These are phyloP conservation scores for Handroanthus guayacan DNA, from an alignment of 257 asterid genomes.

Conservation along the genomic window DNA sequence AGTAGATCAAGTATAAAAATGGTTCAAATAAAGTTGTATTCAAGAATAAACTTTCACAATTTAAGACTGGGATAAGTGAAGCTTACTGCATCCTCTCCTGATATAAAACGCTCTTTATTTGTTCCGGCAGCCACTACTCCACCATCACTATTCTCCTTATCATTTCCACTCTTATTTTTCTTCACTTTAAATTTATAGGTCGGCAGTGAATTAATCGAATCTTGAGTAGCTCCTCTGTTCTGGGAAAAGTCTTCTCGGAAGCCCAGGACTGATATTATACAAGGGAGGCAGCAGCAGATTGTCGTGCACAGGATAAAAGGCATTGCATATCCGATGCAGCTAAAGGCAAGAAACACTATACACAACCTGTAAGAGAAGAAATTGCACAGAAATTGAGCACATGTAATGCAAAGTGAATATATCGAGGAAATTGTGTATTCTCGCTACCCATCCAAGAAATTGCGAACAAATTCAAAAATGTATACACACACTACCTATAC, in stretches of 20 bases:
- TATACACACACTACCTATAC: conserved; percentile 68
- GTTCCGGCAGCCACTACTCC: conserved; percentile 98
- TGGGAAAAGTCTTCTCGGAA: conserved; percentile 84
- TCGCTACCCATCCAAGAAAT: conserved; percentile 58
- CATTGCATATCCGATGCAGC: conserved; percentile 97
- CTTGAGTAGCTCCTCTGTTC: conserved; percentile 92
- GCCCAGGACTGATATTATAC: conserved; percentile 89
- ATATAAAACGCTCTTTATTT: conserved; percentile 83
- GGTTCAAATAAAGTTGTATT: not conserved
- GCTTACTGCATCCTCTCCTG: conserved; percentile 95
- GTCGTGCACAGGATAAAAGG: conserved; percentile 93
- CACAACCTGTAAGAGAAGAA: conserved; percentile 69
- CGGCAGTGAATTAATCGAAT: conserved; percentile 88
- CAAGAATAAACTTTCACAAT: conserved; percentile 20
- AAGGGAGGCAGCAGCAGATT: conserved; percentile 98
- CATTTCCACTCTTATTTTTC: conserved; percentile 58
- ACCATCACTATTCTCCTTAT: conserved; percentile 68
- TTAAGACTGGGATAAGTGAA: conserved; percentile 32
- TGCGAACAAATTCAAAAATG: not conserved
- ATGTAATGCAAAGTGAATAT: not conserved
- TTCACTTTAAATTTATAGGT: conserved; percentile 79
- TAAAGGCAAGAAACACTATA: conserved; percentile 86
- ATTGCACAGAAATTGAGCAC: conserved; percentile 14
- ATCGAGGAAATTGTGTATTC: not conserved
- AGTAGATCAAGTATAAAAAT: not conserved